phyloP scores from a whole-genome alignment of 495 filamentous ascomycete species.

The Penicillium pancosmium region DNA sequence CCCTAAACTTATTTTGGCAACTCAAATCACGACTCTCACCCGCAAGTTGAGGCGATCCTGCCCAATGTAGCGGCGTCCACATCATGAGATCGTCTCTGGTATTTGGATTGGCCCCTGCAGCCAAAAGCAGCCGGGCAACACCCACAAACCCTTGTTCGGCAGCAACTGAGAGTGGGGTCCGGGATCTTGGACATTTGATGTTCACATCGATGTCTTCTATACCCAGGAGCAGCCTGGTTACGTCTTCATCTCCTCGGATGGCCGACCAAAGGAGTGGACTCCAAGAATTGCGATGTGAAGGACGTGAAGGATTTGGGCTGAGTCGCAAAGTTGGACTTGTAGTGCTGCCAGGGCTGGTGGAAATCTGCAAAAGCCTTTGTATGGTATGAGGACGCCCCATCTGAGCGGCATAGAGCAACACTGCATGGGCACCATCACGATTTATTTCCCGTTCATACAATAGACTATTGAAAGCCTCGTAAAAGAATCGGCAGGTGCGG shows the following conservation, averaged over 20 bases:
- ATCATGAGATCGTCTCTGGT: neutral
- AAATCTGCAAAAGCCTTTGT: neutral
- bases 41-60: neutral
- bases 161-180: constrained; percentile 6
- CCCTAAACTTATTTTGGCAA: neutral
- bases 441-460: neutral
- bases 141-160: constrained; percentile 4
- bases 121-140: constrained; percentile 3
- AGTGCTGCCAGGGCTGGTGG: neutral
- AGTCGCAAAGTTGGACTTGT: neutral
- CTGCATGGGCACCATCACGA: neutral
- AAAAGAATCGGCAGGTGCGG: neutral
- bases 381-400: neutral
- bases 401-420: neutral
- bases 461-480: neutral
- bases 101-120: constrained; percentile 4
- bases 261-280: constrained; percentile 11
- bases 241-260: constrained; percentile 6
- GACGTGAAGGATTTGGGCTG: constrained; percentile 5
- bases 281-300: neutral
- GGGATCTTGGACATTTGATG: neutral
- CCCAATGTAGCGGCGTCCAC: neutral
- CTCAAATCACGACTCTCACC: neutral
- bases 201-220: constrained; percentile 7
- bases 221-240: constrained; percentile 1